Conservation (phyloP, 345 rosid species). For the Brassica nigra region DNA sequence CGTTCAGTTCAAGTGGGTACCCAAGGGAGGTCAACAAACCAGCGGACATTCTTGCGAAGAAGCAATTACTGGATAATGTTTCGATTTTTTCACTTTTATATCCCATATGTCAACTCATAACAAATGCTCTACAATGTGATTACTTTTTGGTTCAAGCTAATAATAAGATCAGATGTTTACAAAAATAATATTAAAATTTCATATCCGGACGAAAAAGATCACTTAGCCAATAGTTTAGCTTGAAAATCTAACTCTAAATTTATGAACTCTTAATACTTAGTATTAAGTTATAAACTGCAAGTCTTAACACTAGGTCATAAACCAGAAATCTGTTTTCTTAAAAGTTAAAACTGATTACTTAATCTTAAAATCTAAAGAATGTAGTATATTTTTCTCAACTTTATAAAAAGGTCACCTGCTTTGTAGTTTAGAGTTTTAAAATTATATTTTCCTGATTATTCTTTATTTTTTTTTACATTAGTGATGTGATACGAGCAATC, state of each 20-base stretch:
- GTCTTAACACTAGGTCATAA: background rate
- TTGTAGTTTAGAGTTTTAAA: background rate
- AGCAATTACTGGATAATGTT: no score
- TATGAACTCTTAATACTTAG: no score
- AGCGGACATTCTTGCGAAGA: no score
- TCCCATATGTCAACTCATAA: no score
- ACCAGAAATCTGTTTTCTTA: background rate
- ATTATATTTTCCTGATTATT: background rate
- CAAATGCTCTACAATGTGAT: no score
- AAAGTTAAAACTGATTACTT: background rate
- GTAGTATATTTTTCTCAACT: background rate
- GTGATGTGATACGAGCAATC: constrained; percentile 16
- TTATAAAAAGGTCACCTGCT: background rate
- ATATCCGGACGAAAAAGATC: background rate
- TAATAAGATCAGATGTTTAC: no score
- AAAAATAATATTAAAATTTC: background rate
- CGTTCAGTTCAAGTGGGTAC: no score
- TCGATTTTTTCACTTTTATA: no score
- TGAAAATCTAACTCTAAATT: no score
- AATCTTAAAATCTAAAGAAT: background rate
- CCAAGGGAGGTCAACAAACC: no score
- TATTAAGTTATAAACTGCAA: background rate
- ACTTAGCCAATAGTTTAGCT: background rate
- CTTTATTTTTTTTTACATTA: background rate
- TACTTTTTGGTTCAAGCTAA: no score